Evolutionary conservation across 2,329 filamentous ascomycete species (phyloP), one percentile per base, ranked within the genome.

Genomic region (Beauveria rudraprayagi): DNA sequence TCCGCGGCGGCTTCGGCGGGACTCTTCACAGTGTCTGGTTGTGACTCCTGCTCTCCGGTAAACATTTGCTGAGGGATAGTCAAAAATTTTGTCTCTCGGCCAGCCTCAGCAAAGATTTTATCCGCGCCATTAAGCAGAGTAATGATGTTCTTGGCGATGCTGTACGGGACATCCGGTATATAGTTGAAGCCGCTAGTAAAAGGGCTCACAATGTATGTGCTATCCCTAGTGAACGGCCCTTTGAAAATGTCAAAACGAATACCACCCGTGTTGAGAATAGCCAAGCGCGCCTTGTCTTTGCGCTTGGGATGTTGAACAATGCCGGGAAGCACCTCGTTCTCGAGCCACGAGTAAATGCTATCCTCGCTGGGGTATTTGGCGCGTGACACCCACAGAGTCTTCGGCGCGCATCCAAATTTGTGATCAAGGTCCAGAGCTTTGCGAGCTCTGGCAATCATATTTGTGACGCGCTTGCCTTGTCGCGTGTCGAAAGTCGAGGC

Each of bases 241-340:
- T 93, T 86, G 80, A 97, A 96, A 63, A 99, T 90, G 72, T 99
- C 94, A 73, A 97, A 99, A 50, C 94, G 89, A 66, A 99, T 86
- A 3, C 90, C 90, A 28, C 94, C 94, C 0, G 91, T 96, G 74
- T 99, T 99, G 61, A 90, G 80, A 56, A 97, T 84, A 34, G 88
- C 86, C 11, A 97, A 76, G 7, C 84, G 82, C 10, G 91, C 81
- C 46, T 82, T 79, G 61, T 86, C 80, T 26, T 80, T 77, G 4
- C 87, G 80, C 37, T 80, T 75, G 46, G 82, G 70, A 60, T 84
- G 85, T 61, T 77, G 75, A 37, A 92, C 75, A 2, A 87, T 76
- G 48, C 83, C 83, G 0, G 91, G 90, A 1, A 97, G 78, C 0
- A 97, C 84, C 60, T 90, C 75, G 6, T 87, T 80, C 65, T 89